Percentiles rank a stretch among this genome's conserved stretches.
Conservation (phyloP, 352 stramenopile species). For the Achlya hypogyna region DNA sequence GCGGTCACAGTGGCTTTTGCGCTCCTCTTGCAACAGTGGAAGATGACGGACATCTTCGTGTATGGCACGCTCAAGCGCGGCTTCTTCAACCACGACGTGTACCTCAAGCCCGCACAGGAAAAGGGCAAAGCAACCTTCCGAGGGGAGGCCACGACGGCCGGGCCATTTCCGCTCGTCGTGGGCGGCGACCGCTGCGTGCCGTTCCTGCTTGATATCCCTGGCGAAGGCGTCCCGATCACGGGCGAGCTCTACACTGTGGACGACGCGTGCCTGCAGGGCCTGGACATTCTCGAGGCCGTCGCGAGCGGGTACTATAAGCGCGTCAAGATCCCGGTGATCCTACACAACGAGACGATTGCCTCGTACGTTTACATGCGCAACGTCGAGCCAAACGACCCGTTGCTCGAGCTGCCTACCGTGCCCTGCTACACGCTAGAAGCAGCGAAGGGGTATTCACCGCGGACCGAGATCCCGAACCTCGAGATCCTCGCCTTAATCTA, state of each 20-base stretch:
- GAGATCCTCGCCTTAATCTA: conserved; percentile 16
- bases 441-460: not conserved
- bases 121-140: conserved; percentile 44
- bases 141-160: conserved; percentile 29
- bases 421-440: conserved; percentile 8
- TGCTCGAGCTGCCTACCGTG: not conserved
- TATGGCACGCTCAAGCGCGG: conserved; percentile 73
- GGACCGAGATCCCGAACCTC: conserved; percentile 10
- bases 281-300: conserved; percentile 72
- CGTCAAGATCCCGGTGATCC: conserved; percentile 45
- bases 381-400: not conserved
- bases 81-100: conserved; percentile 62
- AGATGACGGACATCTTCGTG: conserved; percentile 50
- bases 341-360: conserved; percentile 33
- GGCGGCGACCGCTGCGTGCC: conserved; percentile 50
- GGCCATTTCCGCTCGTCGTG: conserved; percentile 50
- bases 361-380: conserved; percentile 27
- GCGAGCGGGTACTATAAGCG: conserved; percentile 55
- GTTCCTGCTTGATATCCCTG: conserved; percentile 23
- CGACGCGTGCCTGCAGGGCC: conserved; percentile 34
- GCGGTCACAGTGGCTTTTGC: conserved; percentile 3
- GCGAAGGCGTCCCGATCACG: conserved; percentile 7
- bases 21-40: not conserved
- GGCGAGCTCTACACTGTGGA: conserved; percentile 64
- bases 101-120: conserved; percentile 41